A percentile compares a stretch with the other conserved stretches of the same genome.
Evolutionary conservation across 495 filamentous ascomycete species (phyloP).

Genomic region (Pseudoneurospora amorphoporcata): DNA sequence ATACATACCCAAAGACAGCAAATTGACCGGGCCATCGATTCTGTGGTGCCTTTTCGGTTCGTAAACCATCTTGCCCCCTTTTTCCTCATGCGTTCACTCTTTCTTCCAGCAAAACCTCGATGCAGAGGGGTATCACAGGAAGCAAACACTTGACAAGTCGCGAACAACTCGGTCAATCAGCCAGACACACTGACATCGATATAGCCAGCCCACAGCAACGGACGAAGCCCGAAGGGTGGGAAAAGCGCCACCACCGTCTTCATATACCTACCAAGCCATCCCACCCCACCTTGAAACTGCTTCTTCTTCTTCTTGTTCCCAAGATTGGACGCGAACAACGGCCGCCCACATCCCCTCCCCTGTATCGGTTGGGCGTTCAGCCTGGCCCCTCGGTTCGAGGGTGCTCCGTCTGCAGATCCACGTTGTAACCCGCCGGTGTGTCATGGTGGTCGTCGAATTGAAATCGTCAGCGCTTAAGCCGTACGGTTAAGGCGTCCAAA

Average conservation of each 20-base stretch:
- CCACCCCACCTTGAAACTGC: not conserved
- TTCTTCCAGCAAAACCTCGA: not conserved
- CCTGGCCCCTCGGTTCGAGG: not conserved
- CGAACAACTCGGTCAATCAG: too few relatives aligned
- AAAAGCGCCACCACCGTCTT: not conserved
- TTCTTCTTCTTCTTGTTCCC: not conserved
- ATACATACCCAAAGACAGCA: too few relatives aligned
- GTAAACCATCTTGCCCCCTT: not conserved
- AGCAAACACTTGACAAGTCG: not conserved
- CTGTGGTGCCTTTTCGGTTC: not conserved
- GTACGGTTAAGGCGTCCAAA: not conserved
- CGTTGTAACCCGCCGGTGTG: not conserved
- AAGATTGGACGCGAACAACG: not conserved
- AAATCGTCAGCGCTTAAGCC: not conserved
- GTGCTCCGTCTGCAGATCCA: not conserved
- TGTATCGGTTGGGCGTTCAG: not conserved
- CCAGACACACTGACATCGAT: too few relatives aligned
- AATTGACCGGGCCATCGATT: not conserved
- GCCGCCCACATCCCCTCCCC: not conserved
- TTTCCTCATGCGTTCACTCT: not conserved
- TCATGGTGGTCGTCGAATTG: not conserved
- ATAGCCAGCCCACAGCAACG: too few relatives aligned
- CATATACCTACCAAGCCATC: not conserved
- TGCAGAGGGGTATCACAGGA: not conserved
- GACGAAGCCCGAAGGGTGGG: not conserved